Conservation (phyloP, 2,329 filamentous ascomycete species). For the Pseudogymnoascus sp. region DNA sequence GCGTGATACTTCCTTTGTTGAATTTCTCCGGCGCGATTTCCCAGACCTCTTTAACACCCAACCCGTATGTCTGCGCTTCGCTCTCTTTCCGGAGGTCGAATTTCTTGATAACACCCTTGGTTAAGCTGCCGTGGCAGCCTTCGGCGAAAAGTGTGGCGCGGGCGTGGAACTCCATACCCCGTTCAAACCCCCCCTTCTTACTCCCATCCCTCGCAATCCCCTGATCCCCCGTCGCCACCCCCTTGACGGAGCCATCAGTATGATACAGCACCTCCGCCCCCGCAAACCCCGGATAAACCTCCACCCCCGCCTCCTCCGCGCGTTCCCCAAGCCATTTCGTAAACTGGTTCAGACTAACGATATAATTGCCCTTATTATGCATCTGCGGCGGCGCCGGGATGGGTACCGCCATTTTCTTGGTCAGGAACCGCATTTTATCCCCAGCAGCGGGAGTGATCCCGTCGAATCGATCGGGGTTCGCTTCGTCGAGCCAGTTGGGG, state of each 20-base stretch:
- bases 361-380: slow-evolving; percentile 97
- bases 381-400: slow-evolving; percentile 91
- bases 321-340: slow-evolving; percentile 92
- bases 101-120: slow-evolving; percentile 90
- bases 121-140: slow-evolving; percentile 90
- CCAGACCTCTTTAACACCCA: slow-evolving; percentile 97
- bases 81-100: slow-evolving; percentile 83
- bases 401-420: slow-evolving; percentile 67
- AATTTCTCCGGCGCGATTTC: slow-evolving; percentile 92
- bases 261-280: slow-evolving; percentile 87
- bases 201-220: slow-evolving; percentile 74
- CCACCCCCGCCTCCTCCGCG: slow-evolving; percentile 92
- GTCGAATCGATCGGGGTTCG: slow-evolving; percentile 81
- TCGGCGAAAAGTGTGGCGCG: slow-evolving; percentile 85
- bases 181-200: slow-evolving; percentile 83
- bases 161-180: slow-evolving; percentile 97
- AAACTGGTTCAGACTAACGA: slow-evolving; percentile 90
- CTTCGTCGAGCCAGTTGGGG: slow-evolving; percentile 85
- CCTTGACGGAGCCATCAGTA: slow-evolving; percentile 77
- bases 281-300: slow-evolving; percentile 93
- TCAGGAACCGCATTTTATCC: slow-evolving; percentile 92
- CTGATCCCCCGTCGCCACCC: slow-evolving; percentile 92
- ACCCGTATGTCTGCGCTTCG: slow-evolving; percentile 88
- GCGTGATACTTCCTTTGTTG: slow-evolving; percentile 71
- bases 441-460: slow-evolving; percentile 72